A percentile compares a stretch with the other conserved stretches of the same genome.
These are phyloP conservation scores for Backusella australiensis DNA, from an alignment of 192 early-diverging fungal genomes.

Conservation along the genomic window DNA sequence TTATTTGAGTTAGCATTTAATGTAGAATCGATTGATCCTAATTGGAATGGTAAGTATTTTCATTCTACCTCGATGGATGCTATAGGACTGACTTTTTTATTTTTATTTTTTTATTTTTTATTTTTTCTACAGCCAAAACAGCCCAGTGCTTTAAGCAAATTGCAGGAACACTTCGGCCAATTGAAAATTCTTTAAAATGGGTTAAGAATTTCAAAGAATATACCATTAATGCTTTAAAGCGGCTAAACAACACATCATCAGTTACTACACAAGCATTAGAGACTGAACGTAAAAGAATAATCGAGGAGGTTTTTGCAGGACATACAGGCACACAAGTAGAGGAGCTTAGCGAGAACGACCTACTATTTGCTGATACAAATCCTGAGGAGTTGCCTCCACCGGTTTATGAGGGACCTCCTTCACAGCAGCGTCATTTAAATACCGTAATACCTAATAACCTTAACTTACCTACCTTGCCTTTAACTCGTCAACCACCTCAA, in stretches of 20 bases:
- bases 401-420: constrained; percentile 23
- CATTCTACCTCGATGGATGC: too few relatives aligned
- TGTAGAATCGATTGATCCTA: constrained; percentile 14
- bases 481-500: background rate
- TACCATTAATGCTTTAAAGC: constrained; percentile 20
- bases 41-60: constrained; percentile 17
- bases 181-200: constrained; percentile 16
- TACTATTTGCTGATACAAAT: background rate
- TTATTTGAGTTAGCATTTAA: constrained; percentile 17
- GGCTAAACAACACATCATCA: background rate
- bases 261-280: background rate
- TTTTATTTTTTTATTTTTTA: too few relatives aligned
- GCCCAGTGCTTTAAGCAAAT: constrained; percentile 16
- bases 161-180: background rate
- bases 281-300: constrained; percentile 10
- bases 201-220: constrained; percentile 25
- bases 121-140: constrained; percentile 6
- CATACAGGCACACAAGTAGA: background rate
- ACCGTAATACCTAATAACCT: background rate
- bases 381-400: constrained; percentile 16
- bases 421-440: background rate
- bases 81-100: background rate
- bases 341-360: background rate
- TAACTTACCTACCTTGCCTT: background rate
- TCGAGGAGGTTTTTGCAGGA: constrained; percentile 10